phyloP scores from a whole-genome alignment of 164 flowering plant species.

The Vitis amurensis region DNA sequence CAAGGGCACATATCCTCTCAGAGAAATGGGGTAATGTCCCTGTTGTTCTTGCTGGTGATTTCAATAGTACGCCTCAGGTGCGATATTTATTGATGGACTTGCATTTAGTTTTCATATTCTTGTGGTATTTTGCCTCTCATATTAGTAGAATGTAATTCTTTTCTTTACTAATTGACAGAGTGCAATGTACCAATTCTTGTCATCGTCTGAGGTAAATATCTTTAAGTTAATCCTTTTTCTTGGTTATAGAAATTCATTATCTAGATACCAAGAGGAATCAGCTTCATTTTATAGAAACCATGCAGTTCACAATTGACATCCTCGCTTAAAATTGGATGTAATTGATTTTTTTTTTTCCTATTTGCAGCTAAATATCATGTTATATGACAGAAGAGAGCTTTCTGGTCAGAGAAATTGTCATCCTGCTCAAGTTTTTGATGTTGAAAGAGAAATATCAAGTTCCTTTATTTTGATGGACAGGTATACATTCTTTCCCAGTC shows the following conservation, averaged over 20 bases:
- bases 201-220: slow-evolving; percentile 52
- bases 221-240: not conserved
- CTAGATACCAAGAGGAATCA: not conserved
- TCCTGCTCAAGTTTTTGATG: slow-evolving; percentile 44
- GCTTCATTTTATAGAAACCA: not conserved
- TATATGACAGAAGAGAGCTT: slow-evolving; percentile 45
- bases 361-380: slow-evolving; percentile 52
- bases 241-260: not conserved
- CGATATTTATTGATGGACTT: slow-evolving; percentile 3
- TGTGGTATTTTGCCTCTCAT: not conserved
- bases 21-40: slow-evolving; percentile 54
- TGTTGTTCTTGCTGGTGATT: slow-evolving; percentile 58
- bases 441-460: slow-evolving; percentile 23
- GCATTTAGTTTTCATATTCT: not conserved
- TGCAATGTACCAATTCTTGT: slow-evolving; percentile 62
- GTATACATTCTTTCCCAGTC: slow-evolving; percentile 13
- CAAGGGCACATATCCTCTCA: slow-evolving; percentile 47
- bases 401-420: slow-evolving; percentile 60
- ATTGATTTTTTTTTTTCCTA: not conserved
- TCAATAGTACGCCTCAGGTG: slow-evolving; percentile 63
- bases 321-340: slow-evolving; percentile 1
- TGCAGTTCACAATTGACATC: not conserved
- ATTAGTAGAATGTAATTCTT: not conserved
- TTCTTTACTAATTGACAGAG: slow-evolving; percentile 40
- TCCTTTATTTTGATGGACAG: slow-evolving; percentile 32